Evolutionary conservation across 441 rosid genomes (phyloP).

Genomic region (Syzygium malaccense): DNA sequence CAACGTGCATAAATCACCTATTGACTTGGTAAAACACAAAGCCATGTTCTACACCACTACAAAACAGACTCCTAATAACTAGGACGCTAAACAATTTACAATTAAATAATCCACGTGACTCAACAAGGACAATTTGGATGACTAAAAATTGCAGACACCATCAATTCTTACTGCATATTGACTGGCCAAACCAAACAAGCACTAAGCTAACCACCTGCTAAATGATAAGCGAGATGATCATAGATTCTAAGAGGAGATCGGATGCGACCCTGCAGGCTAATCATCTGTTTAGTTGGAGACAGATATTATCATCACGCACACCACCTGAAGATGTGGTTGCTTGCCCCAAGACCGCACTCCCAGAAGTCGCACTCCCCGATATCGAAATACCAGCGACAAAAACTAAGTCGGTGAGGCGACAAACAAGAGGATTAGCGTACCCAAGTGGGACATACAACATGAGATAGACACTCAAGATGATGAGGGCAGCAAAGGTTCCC

Average conservation of each 20-base stretch:
- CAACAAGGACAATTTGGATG: not conserved
- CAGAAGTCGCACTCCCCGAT: not conserved
- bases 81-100: too few relatives aligned
- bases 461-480: not conserved
- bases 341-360: not conserved
- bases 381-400: not conserved
- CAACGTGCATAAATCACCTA: too few relatives aligned
- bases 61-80: too few relatives aligned
- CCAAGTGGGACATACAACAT: not conserved
- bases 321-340: not conserved
- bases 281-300: not conserved
- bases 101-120: too few relatives aligned
- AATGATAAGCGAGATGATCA: not conserved
- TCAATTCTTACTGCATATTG: not conserved
- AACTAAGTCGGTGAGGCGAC: not conserved
- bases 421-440: not conserved
- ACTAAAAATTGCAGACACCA: not conserved
- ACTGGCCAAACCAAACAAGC: not conserved
- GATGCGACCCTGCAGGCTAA: not conserved
- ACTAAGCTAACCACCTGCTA: not conserved
- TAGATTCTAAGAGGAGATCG: not conserved
- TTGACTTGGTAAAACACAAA: too few relatives aligned
- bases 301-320: accelerated
- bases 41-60: too few relatives aligned
- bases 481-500: not conserved